Percentiles rank a stretch among this genome's conserved stretches.
phyloP scores from a whole-genome alignment of 768 basidiomycete genomes.

The Phylloporus sp. region DNA sequence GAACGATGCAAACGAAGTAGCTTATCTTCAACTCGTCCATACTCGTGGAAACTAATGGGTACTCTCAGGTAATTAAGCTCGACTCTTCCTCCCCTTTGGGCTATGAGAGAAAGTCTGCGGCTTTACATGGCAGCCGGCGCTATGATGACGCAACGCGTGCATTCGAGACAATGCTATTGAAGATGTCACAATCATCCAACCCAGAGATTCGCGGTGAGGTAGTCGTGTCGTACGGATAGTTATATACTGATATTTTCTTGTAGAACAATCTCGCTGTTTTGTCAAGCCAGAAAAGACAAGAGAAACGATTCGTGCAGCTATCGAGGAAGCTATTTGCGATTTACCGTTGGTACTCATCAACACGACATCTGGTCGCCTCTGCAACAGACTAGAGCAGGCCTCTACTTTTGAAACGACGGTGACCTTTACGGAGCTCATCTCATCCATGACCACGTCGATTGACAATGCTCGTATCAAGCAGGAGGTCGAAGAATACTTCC shows the following conservation, averaged over 20 bases:
- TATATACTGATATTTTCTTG: not conserved
- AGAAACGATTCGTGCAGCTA: not conserved
- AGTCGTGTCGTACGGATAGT: not conserved
- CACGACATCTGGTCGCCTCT: not conserved
- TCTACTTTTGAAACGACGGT: not conserved
- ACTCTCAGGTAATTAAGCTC: not conserved
- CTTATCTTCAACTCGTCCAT: not conserved
- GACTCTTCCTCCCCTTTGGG: not conserved
- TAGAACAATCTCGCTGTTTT: not conserved
- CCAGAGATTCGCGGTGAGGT: not conserved
- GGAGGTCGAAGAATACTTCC: not conserved
- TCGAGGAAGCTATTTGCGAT: not conserved
- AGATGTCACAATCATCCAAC: not conserved
- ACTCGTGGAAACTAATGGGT: not conserved
- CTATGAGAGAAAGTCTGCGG: not conserved
- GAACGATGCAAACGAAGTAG: not conserved
- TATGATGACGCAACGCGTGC: not conserved
- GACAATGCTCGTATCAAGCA: not conserved
- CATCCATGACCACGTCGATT: not conserved
- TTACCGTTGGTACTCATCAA: not conserved
- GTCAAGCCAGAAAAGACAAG: not conserved
- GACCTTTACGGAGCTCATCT: not conserved
- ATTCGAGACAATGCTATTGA: not conserved
- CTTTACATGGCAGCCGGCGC: not conserved
- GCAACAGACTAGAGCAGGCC: not conserved